Conservation (phyloP, 2,329 filamentous ascomycete genomes). For the Neoscytalidium dimidiatum region DNA sequence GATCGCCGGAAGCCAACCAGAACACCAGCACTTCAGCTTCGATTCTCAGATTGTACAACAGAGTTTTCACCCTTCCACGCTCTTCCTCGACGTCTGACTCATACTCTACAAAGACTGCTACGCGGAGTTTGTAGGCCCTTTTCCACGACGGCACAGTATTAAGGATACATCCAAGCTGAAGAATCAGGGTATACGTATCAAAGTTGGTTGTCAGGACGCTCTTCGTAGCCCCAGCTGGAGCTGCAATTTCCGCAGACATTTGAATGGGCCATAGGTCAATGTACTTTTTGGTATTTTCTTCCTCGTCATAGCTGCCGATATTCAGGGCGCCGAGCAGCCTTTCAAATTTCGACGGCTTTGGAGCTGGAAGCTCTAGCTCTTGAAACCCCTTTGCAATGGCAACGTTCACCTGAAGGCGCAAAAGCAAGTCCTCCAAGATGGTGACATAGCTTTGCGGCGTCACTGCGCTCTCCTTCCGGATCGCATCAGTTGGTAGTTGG, state of each 20-base stretch:
- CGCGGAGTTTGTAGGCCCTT: constrained; percentile 69
- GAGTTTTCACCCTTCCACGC: constrained; percentile 66
- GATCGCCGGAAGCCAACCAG: constrained; percentile 72
- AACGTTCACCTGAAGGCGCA: constrained; percentile 79
- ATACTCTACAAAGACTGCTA: constrained; percentile 88
- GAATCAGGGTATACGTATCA: constrained; percentile 85
- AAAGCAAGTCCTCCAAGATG: constrained; percentile 77
- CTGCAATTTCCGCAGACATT: constrained; percentile 81
- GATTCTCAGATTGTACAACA: constrained; percentile 80
- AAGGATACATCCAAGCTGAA: constrained; percentile 83
- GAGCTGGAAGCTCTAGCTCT: constrained; percentile 66
- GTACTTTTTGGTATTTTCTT: constrained; percentile 69
- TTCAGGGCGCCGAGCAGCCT: constrained; percentile 29
- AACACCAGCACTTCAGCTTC: constrained; percentile 78
- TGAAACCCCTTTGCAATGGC: constrained; percentile 83
- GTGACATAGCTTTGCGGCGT: constrained; percentile 75
- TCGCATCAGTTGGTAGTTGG: constrained; percentile 68
- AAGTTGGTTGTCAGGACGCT: constrained; percentile 83
- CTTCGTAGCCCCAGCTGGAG: constrained; percentile 43
- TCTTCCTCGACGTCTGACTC: constrained; percentile 83
- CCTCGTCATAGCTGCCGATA: constrained; percentile 35
- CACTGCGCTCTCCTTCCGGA: constrained; percentile 68
- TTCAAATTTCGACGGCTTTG: constrained; percentile 33
- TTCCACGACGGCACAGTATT: constrained; percentile 82
- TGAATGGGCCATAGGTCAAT: constrained; percentile 92